Evolutionary conservation across 108 stramenopile species (phyloP).

Genomic region (Chaetoceros tenuissimus): DNA sequence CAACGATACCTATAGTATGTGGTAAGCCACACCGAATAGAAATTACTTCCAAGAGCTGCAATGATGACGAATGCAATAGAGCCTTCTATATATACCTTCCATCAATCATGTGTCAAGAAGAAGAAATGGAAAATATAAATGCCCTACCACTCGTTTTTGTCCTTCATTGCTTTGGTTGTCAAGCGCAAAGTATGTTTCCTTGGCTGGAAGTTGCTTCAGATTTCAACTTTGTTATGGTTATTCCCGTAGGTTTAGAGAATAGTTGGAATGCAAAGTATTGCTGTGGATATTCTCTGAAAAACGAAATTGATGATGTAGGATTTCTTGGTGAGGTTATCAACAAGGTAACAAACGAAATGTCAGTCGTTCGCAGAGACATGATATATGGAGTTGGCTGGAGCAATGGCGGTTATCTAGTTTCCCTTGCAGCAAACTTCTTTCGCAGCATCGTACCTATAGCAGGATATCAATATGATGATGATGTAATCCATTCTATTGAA

Average conservation of each 20-base stretch:
- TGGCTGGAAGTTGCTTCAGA: constrained; percentile 17
- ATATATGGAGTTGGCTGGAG: constrained; percentile 49
- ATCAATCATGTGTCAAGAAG: too few species aligned
- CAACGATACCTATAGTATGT: too few species aligned
- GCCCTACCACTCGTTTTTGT: constrained; percentile 41
- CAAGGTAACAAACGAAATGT: constrained; percentile 9
- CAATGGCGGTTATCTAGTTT: constrained; percentile 56
- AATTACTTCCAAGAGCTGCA: too few species aligned
- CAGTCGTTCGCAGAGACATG: constrained; percentile 12
- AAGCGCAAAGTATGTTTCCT: constrained; percentile 7
- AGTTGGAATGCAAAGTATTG: constrained; percentile 45
- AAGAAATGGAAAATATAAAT: too few species aligned
- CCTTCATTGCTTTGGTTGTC: constrained; percentile 45
- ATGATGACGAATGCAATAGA: too few species aligned
- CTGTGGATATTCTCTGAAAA: constrained; percentile 48
- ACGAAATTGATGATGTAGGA: constrained; percentile 39
- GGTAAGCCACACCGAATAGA: too few species aligned
- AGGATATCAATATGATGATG: constrained; percentile 22
- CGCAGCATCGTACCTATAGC: constrained; percentile 45
- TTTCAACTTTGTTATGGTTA: constrained; percentile 32
- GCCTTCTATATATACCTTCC: too few species aligned
- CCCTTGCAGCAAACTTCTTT: constrained; percentile 36
- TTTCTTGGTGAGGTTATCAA: constrained; percentile 28
- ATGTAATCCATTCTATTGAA: background rate
- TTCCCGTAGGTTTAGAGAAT: constrained; percentile 30